Evolutionary conservation across 768 basidiomycete genomes (phyloP).

Genomic region (Boletus tomentosulus): DNA sequence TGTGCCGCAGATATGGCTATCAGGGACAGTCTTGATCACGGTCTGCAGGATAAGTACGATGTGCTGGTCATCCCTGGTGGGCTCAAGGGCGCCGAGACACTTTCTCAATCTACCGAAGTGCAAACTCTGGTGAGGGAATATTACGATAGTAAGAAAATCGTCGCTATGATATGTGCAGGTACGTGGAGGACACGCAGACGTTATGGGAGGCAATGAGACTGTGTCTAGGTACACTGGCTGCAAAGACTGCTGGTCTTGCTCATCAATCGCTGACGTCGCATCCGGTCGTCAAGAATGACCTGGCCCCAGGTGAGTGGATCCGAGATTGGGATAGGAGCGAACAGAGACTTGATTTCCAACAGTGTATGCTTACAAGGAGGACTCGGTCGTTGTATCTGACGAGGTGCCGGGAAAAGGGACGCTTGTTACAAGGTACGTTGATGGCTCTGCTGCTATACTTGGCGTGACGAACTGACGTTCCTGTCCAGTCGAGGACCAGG

Average conservation of each 20-base stretch:
- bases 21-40: not conserved
- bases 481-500: slow-evolving; percentile 67
- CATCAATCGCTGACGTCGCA: slow-evolving; percentile 74
- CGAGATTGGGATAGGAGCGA: not conserved
- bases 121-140: slow-evolving; percentile 61
- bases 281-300: slow-evolving; percentile 57
- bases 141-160: slow-evolving; percentile 37
- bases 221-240: slow-evolving; percentile 60
- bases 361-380: slow-evolving; percentile 76
- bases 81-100: slow-evolving; percentile 70
- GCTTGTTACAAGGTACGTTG: slow-evolving; percentile 66
- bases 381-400: slow-evolving; percentile 63
- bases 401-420: slow-evolving; percentile 36
- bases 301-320: slow-evolving; percentile 47
- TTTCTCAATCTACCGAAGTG: slow-evolving; percentile 54
- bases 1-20: slow-evolving; percentile 13
- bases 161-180: slow-evolving; percentile 89
- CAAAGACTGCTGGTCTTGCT: slow-evolving; percentile 56
- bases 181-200: slow-evolving; percentile 9
- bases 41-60: slow-evolving; percentile 57
- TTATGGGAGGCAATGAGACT: not conserved
- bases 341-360: not conserved
- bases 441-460: not conserved
- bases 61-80: slow-evolving; percentile 75
- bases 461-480: slow-evolving; percentile 1